Conservation (phyloP, 768 basidiomycete genomes). For the Rhizopogon roseolus region DNA sequence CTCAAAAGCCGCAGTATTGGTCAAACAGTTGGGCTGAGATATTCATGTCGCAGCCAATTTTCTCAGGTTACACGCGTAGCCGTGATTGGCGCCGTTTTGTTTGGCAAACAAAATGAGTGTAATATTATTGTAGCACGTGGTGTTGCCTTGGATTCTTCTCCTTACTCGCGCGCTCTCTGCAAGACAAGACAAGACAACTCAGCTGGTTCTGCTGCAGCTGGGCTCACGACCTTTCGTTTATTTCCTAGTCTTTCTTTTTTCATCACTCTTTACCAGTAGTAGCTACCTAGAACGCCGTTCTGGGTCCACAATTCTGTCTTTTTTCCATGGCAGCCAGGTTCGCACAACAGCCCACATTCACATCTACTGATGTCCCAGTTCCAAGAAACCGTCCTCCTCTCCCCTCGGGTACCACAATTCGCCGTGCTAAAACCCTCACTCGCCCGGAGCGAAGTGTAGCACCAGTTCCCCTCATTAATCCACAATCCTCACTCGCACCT, state of each 20-base stretch:
- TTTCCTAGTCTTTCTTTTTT: slow-evolving; percentile 9
- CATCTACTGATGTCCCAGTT: slow-evolving; percentile 57
- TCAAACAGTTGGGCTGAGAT: too few relatives aligned
- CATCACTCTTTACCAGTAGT: slow-evolving; percentile 5
- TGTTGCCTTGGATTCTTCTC: too few relatives aligned
- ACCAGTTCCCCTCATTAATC: slow-evolving; percentile 90
- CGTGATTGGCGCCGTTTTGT: too few relatives aligned
- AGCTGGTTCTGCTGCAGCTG: slow-evolving; percentile 11
- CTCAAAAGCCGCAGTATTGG: too few relatives aligned
- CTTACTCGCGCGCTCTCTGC: neutral
- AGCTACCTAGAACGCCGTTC: neutral
- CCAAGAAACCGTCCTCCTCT: slow-evolving; percentile 54
- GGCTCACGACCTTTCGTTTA: slow-evolving; percentile 13
- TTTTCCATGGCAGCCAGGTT: slow-evolving; percentile 20
- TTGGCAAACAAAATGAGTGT: too few relatives aligned
- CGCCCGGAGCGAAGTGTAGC: slow-evolving; percentile 93
- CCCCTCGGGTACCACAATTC: slow-evolving; percentile 55
- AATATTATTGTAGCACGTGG: too few relatives aligned
- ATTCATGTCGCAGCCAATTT: too few relatives aligned
- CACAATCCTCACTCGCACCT: slow-evolving; percentile 45
- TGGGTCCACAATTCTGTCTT: slow-evolving; percentile 1
- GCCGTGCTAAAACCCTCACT: slow-evolving; percentile 93
- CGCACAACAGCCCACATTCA: slow-evolving; percentile 9
- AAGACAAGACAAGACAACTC: neutral
- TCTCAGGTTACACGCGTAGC: too few relatives aligned